Conservation (phyloP, 2,329 filamentous ascomycete genomes). For the Xylariaceae sp. region DNA sequence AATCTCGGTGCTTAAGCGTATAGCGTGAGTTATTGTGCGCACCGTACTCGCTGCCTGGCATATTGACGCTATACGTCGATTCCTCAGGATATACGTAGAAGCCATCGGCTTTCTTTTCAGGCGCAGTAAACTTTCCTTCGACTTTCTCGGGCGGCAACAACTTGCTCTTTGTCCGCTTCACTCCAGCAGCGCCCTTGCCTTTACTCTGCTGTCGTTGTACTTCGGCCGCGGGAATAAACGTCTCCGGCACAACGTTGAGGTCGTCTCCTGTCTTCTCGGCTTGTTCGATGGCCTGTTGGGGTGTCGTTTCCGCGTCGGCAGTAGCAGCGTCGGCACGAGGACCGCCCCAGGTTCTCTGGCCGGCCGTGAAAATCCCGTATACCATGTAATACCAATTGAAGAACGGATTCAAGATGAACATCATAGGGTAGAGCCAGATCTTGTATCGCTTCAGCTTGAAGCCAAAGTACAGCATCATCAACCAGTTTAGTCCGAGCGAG, state of each 20-base stretch:
- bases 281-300: conserved; percentile 80
- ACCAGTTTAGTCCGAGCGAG: conserved; percentile 89
- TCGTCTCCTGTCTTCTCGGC: conserved; percentile 82
- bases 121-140: conserved; percentile 77
- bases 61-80: conserved; percentile 60
- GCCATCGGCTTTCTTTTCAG: conserved; percentile 67
- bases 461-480: conserved; percentile 95
- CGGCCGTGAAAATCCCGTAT: conserved; percentile 92
- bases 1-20: conserved; percentile 59
- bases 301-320: conserved; percentile 74
- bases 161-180: conserved; percentile 55
- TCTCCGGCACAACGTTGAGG: conserved; percentile 85
- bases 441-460: conserved; percentile 86
- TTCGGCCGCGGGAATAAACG: conserved; percentile 68
- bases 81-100: conserved; percentile 73
- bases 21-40: conserved; percentile 48
- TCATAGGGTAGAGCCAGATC: conserved; percentile 90
- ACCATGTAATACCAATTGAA: conserved; percentile 99
- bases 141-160: conserved; percentile 75
- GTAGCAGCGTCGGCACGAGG: conserved; percentile 86
- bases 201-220: conserved; percentile 42
- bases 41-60: conserved; percentile 30
- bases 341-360: conserved; percentile 93
- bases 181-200: conserved; percentile 38
- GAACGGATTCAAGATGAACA: conserved; percentile 94